A percentile compares a stretch with the other conserved stretches of the same genome.
Conservation (phyloP, 2,329 filamentous ascomycete genomes). For the Colletotrichum filicis region DNA sequence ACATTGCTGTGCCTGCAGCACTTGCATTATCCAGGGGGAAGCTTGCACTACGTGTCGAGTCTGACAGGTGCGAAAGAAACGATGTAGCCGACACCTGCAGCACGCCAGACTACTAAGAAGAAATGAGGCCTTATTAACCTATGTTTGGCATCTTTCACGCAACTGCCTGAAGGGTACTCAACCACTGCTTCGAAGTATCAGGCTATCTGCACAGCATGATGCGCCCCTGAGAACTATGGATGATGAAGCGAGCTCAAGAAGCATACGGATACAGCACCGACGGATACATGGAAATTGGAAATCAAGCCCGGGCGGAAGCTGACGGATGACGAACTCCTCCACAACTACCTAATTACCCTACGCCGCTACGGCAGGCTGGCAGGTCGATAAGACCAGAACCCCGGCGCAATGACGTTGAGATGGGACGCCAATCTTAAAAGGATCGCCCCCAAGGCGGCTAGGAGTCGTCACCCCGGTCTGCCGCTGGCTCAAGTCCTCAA, state of each 20-base stretch:
- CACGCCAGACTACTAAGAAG: conserved; percentile 3
- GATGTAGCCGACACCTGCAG: conserved; percentile 20
- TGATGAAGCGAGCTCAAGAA: background rate
- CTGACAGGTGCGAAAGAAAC: conserved; percentile 24
- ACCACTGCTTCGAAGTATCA: conserved; percentile 12
- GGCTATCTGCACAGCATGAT: background rate
- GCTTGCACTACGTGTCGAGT: conserved; percentile 28
- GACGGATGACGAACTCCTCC: conserved; percentile 21
- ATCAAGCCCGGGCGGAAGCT: background rate
- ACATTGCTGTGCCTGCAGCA: conserved; percentile 7
- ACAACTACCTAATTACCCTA: conserved; percentile 7
- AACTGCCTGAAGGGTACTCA: conserved; percentile 17
- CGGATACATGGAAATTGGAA: background rate
- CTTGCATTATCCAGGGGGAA: background rate
- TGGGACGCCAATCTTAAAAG: conserved; percentile 31
- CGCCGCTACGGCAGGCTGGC: background rate
- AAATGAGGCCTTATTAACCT: conserved; percentile 4
- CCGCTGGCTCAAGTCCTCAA: background rate
- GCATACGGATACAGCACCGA: background rate
- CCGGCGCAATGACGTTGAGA: conserved; percentile 27
- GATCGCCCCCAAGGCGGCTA: conserved; percentile 22
- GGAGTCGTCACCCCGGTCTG: conserved; percentile 12
- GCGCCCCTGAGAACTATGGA: background rate
- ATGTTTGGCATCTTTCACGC: conserved; percentile 25
- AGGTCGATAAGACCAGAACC: conserved; percentile 6